A percentile compares a stretch with the other conserved stretches of the same genome.
phyloP scores from a whole-genome alignment of 2,329 filamentous ascomycete genomes.

The Clarireedia monteithiana region DNA sequence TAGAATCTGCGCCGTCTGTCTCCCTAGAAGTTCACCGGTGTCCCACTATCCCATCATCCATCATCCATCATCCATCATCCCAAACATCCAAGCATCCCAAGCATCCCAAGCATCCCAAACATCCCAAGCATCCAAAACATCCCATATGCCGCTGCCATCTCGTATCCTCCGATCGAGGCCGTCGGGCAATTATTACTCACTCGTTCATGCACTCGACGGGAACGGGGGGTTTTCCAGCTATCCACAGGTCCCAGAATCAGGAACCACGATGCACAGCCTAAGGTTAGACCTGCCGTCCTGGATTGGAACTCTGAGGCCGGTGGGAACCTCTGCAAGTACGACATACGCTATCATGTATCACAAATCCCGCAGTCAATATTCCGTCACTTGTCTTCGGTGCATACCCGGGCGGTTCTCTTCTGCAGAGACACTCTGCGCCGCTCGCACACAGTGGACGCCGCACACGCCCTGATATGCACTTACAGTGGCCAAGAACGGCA shows the following conservation, averaged over 20 bases:
- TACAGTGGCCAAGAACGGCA: neutral
- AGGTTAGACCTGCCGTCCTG: neutral
- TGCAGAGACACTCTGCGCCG: neutral
- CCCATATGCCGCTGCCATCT: neutral
- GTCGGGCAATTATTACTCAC: slow-evolving; percentile 4
- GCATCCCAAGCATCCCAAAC: too few species aligned
- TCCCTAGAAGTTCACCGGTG: too few species aligned
- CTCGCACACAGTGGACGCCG: neutral
- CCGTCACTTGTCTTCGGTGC: neutral
- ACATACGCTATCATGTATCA: neutral
- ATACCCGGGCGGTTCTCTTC: neutral
- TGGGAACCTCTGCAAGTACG: too few species aligned
- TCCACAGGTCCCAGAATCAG: neutral
- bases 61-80: neutral
- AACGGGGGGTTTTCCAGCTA: neutral
- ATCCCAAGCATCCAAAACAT: too few species aligned
- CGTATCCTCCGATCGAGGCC: slow-evolving; percentile 3
- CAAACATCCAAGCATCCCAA: too few species aligned
- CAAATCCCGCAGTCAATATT: neutral
- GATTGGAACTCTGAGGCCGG: neutral
- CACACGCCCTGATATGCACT: neutral
- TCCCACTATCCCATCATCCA: neutral
- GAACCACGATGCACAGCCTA: neutral
- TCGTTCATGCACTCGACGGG: neutral
- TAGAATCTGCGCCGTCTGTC: too few species aligned